phyloP scores from a whole-genome alignment of 1,284 basidiomycete species.

The Cryptococcus wingfieldii region DNA sequence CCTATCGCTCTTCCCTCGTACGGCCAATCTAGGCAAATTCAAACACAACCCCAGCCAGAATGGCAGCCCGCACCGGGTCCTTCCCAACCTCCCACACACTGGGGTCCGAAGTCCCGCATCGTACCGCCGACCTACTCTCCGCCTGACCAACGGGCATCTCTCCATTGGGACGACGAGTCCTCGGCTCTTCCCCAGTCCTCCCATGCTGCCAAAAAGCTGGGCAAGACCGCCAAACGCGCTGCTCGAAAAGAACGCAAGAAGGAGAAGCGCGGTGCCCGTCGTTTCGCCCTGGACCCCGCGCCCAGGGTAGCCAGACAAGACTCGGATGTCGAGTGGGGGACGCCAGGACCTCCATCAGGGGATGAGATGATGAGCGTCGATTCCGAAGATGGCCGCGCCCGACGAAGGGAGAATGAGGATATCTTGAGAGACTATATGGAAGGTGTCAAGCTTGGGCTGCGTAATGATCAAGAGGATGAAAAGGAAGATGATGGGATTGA shows the following conservation, averaged over 20 bases:
- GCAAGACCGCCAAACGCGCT: slow-evolving; percentile 1
- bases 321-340: slow-evolving; percentile 50
- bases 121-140: too few species aligned
- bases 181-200: neutral
- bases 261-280: slow-evolving; percentile 26
- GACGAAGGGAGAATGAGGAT: slow-evolving; percentile 29
- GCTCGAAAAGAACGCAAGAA: slow-evolving; percentile 28
- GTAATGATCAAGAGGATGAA: slow-evolving; percentile 7
- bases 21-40: neutral
- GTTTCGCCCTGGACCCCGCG: slow-evolving; percentile 10
- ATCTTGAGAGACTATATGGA: slow-evolving; percentile 38
- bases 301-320: slow-evolving; percentile 25
- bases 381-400: slow-evolving; percentile 1
- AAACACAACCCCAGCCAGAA: too few species aligned
- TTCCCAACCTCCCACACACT: slow-evolving; percentile 2
- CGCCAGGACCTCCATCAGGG: slow-evolving; percentile 36
- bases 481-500: slow-evolving; percentile 8
- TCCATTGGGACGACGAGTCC: too few species aligned
- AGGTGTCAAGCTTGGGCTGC: slow-evolving; percentile 24
- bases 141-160: too few species aligned
- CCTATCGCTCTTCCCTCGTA: slow-evolving; percentile 18
- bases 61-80: too few species aligned
- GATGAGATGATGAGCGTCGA: slow-evolving; percentile 14
- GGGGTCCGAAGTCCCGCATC: neutral
- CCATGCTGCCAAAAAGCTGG: slow-evolving; percentile 21